Evolutionary conservation across 2,329 filamentous ascomycete species (phyloP), one percentile per base, ranked within the genome.

Genomic region (Ceratocystis papillata): DNA sequence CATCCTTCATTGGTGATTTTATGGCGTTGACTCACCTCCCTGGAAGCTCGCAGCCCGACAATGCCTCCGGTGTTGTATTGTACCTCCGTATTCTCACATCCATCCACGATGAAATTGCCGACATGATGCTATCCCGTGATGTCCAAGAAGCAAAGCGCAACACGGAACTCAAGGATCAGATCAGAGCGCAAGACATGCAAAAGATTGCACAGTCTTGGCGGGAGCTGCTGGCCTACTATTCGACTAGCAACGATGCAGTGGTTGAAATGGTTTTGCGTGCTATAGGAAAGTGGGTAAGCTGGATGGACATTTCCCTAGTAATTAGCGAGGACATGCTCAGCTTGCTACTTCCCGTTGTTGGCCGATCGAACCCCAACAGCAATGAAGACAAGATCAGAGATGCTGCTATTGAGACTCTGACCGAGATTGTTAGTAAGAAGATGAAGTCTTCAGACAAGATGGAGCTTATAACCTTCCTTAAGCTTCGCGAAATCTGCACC

Each of bases 241-340:
- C 81, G 70, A 83, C 83, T 72, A 80, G 85, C 67, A 84, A 88
- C 70, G 86, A 91, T 72, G 75, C 77, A 53, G 82, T 97, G 67
- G 82, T 96, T 55, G 91, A 96, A 75, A 86, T 95, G 81, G 92
- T 89, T 71, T 81, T 99, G 64, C 90, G 88, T 76, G 88, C 91
- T n/a, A 85, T 99, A 70, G 91, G 90, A 46, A 94, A 93, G 75
- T 99, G 94, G 93, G 91, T 96, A 68, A 95, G 91, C 81, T 99
- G 94, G 94, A 96, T 95, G 72, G 94, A 97, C 73, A 97, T 99
- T 71, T 89, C 88, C 63, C 80, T 99, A 67, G 86, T 99, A 57
- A 90, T 99, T 71, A 96, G 95, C 75, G 85, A 92, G 73, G 84
- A 87, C 65, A 94, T 96, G 82, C 84, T 97, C 72, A 86, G 83